Conservation (phyloP, 129 eudicot species). For the Arctium minus region DNA sequence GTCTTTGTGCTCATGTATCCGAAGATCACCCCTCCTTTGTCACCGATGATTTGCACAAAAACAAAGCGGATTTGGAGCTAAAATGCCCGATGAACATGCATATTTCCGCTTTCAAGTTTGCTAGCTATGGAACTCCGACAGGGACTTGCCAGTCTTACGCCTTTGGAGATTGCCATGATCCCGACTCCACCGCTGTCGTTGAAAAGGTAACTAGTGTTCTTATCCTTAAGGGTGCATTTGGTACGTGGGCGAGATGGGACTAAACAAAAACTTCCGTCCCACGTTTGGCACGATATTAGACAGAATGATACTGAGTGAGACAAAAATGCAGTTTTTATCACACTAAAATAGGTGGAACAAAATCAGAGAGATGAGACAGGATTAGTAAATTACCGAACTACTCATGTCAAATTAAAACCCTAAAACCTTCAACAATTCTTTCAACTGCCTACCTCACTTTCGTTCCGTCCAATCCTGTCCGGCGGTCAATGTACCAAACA, state of each 20-base stretch:
- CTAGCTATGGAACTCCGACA: constrained; percentile 77
- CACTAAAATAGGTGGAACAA: not conserved
- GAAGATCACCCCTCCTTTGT: constrained; percentile 71
- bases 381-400: not conserved
- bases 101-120: constrained; percentile 67
- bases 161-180: constrained; percentile 83
- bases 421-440: too few relatives aligned
- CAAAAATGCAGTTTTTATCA: not conserved
- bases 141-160: constrained; percentile 69
- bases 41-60: constrained; percentile 27
- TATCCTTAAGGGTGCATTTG: not conserved
- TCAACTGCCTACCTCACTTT: not conserved
- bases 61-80: constrained; percentile 38
- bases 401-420: not conserved
- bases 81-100: constrained; percentile 55
- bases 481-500: not conserved
- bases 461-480: not conserved
- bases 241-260: not conserved
- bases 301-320: not conserved
- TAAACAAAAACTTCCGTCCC: not conserved
- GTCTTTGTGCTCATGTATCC: constrained; percentile 56
- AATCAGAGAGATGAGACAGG: not conserved
- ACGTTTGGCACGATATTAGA: not conserved
- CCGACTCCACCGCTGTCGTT: constrained; percentile 50
- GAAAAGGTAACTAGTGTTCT: constrained; percentile 45